These are phyloP conservation scores for Penicillium rolfsii DNA, from an alignment of 2,329 filamentous ascomycete species.

Conservation along the genomic window DNA sequence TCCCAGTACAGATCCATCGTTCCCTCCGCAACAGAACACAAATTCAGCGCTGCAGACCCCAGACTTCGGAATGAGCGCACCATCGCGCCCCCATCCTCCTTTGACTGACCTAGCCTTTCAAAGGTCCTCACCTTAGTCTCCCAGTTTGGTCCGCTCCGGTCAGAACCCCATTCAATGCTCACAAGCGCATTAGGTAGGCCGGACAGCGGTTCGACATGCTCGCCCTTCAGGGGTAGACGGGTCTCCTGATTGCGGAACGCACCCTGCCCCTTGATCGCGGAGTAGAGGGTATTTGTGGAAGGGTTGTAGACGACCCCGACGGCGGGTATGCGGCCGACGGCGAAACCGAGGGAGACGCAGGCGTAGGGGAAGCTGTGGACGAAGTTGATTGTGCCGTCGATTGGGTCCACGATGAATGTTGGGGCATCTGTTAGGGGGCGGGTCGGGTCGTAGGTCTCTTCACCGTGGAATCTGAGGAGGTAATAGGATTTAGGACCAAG, in stretches of 20 bases:
- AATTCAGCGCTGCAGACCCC: constrained; percentile 63
- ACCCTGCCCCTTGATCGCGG: constrained; percentile 59
- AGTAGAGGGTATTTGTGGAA: constrained; percentile 59
- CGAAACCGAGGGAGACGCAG: constrained; percentile 62
- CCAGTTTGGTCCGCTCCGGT: constrained; percentile 61
- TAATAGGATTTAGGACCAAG: neutral
- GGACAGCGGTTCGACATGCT: constrained; percentile 49
- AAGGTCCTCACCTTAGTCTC: constrained; percentile 61
- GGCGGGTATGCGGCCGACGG: constrained; percentile 53
- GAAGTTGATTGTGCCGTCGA: constrained; percentile 68
- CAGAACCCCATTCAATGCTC: constrained; percentile 64
- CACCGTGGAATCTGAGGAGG: constrained; percentile 55
- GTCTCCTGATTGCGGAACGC: constrained; percentile 50
- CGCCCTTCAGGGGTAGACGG: constrained; percentile 52
- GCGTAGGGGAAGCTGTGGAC: constrained; percentile 64
- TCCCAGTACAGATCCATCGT: constrained; percentile 67
- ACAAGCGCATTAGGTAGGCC: constrained; percentile 58
- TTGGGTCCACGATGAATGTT: constrained; percentile 66
- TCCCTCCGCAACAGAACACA: constrained; percentile 62
- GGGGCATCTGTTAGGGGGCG: constrained; percentile 56
- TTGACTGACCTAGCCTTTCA: constrained; percentile 49
- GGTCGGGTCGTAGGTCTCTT: constrained; percentile 63
- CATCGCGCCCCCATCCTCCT: constrained; percentile 63
- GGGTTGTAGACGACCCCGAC: constrained; percentile 66
- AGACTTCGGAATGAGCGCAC: constrained; percentile 62